Conservation (phyloP, 495 filamentous ascomycete genomes). For the Trichocladium uniseriatum region DNA sequence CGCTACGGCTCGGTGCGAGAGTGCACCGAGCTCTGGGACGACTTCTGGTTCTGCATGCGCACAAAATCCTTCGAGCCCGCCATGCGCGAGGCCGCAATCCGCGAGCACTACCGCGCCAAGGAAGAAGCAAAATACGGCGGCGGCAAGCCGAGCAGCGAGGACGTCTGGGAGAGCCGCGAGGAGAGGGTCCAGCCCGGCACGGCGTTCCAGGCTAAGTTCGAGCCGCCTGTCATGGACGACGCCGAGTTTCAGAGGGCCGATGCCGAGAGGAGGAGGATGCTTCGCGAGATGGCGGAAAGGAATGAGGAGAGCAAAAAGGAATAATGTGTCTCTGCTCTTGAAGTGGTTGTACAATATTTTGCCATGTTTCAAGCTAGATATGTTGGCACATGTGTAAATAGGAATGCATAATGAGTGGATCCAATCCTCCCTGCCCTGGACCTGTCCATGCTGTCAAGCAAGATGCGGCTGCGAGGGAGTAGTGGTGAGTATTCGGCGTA, state of each 20-base stretch:
- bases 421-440: too few species aligned
- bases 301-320: constrained; percentile 1
- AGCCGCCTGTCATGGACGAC: constrained; percentile 48
- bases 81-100: constrained; percentile 48
- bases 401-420: too few species aligned
- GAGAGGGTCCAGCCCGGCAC: constrained; percentile 36
- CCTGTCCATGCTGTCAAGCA: too few species aligned
- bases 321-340: too few species aligned
- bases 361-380: too few species aligned
- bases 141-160: constrained; percentile 64
- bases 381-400: too few species aligned
- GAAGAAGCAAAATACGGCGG: constrained; percentile 67
- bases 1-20: constrained; percentile 64
- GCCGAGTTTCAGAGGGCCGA: constrained; percentile 49
- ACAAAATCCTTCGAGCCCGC: constrained; percentile 46
- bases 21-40: constrained; percentile 73
- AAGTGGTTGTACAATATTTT: too few species aligned
- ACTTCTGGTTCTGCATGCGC: constrained; percentile 96
- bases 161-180: constrained; percentile 73
- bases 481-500: too few species aligned
- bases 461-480: too few species aligned
- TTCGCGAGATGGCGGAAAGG: constrained; percentile 16
- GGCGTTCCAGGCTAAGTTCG: constrained; percentile 37
- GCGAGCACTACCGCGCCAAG: constrained; percentile 55
- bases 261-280: constrained; percentile 39